Conservation (phyloP, 192 early-diverging fungal species). For the Coemansia sp. region DNA sequence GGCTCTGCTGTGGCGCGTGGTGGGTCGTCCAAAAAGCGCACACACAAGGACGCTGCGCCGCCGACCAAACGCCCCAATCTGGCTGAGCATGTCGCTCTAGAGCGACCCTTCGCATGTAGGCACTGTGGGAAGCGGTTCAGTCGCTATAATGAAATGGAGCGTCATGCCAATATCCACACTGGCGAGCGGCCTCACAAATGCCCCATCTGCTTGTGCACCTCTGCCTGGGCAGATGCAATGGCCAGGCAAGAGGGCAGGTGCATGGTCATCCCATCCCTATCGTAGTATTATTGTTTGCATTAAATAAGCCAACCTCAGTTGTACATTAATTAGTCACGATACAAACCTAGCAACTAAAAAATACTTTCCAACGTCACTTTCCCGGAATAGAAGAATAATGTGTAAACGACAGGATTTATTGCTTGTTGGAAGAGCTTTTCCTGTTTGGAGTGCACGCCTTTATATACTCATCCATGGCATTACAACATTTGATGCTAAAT, state of each 20-base stretch:
- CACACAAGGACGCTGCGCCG: constrained; percentile 4
- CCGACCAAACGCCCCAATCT: constrained; percentile 29
- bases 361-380: no score
- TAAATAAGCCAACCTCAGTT: no score
- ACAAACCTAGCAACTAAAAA: no score
- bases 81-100: constrained; percentile 41
- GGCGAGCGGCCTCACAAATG: constrained; percentile 63
- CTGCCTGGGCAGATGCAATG: constrained; percentile 49
- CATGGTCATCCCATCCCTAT: background rate
- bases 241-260: constrained; percentile 48
- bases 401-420: no score
- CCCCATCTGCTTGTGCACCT: constrained; percentile 55
- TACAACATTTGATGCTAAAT: no score
- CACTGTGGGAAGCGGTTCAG: constrained; percentile 72
- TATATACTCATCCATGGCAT: no score
- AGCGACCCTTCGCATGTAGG: constrained; percentile 70
- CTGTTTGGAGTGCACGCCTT: no score
- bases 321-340: no score
- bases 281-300: background rate
- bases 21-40: constrained; percentile 17
- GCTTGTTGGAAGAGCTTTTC: no score
- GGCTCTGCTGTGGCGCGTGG: constrained; percentile 8
- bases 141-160: constrained; percentile 75
- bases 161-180: constrained; percentile 71
- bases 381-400: no score